Evolutionary conservation across 805 yeast species (phyloP).

Genomic region (Blastobotrys parvus): DNA sequence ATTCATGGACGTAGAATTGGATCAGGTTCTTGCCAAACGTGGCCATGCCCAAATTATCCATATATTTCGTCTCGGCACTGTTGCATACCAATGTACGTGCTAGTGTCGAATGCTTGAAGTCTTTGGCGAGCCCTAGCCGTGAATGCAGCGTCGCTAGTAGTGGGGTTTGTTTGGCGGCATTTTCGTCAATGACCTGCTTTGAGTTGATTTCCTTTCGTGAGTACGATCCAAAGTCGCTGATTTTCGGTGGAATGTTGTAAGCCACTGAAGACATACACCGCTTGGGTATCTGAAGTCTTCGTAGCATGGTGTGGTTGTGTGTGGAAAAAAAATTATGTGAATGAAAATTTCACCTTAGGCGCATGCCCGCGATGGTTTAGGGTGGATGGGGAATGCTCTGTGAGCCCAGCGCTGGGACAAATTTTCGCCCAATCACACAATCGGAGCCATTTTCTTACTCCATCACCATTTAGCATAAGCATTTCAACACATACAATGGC

Average conservation of each 20-base stretch:
- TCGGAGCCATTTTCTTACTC: no score
- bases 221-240: slow-evolving; percentile 29
- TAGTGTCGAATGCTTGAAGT: slow-evolving; percentile 54
- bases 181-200: slow-evolving; percentile 34
- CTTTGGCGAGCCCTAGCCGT: slow-evolving; percentile 56
- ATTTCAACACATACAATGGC: not conserved
- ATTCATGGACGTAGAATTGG: slow-evolving; percentile 66
- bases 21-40: slow-evolving; percentile 76
- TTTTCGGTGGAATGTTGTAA: slow-evolving; percentile 16
- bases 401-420: no score
- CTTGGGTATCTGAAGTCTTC: no score
- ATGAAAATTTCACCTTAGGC: no score
- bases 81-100: slow-evolving; percentile 73
- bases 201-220: slow-evolving; percentile 20
- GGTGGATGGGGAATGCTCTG: no score
- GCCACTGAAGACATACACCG: no score
- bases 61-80: slow-evolving; percentile 36
- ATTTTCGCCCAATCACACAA: no score
- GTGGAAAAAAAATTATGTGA: no score
- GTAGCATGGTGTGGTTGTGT: no score
- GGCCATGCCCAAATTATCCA: slow-evolving; percentile 70
- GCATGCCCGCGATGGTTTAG: no score
- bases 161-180: slow-evolving; percentile 52
- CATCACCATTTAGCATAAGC: no score
- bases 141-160: slow-evolving; percentile 71